phyloP scores from a whole-genome alignment of 306 rosid species.

The Begonia fuchsioides region DNA sequence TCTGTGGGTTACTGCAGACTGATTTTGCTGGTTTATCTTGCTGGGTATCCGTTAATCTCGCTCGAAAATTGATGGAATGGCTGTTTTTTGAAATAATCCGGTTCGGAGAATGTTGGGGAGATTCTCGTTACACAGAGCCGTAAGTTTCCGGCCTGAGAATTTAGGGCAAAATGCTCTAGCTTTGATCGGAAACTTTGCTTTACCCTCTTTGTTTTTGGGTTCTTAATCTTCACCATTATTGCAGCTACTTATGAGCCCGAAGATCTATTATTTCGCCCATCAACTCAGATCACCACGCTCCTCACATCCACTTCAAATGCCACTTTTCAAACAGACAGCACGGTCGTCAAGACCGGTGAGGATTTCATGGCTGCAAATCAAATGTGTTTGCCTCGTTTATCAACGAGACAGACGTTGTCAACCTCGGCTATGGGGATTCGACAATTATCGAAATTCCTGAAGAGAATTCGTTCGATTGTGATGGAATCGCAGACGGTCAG shows the following conservation, averaged over 20 bases:
- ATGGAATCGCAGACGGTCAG: conserved; percentile 33
- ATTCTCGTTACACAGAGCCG: conserved; percentile 40
- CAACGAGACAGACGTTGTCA: conserved; percentile 50
- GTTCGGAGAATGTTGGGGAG: conserved; percentile 36
- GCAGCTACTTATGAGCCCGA: conserved; percentile 98
- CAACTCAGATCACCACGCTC: conserved; percentile 74
- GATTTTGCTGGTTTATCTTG: conserved; percentile 14
- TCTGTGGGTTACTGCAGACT: neutral
- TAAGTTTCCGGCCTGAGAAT: conserved; percentile 72
- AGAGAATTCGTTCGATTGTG: conserved; percentile 22
- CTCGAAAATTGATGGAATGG: neutral
- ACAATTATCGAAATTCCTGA: conserved; percentile 6
- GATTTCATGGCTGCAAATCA: conserved; percentile 87
- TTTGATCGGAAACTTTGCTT: conserved; percentile 84
- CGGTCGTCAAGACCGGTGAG: conserved; percentile 82
- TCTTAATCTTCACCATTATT: conserved; percentile 69
- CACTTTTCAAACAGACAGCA: conserved; percentile 74
- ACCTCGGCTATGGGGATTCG: conserved; percentile 12
- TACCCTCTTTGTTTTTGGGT: conserved; percentile 75
- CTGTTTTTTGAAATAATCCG: conserved; percentile 6
- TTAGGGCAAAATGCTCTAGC: conserved; percentile 74
- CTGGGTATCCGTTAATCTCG: conserved; percentile 21
- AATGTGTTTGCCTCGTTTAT: conserved; percentile 40
- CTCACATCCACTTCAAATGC: conserved; percentile 91
- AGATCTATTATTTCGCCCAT: conserved; percentile 90